These are phyloP conservation scores for Fusarium sp. DNA, from an alignment of 2,329 filamentous ascomycete species.

Conservation along the genomic window DNA sequence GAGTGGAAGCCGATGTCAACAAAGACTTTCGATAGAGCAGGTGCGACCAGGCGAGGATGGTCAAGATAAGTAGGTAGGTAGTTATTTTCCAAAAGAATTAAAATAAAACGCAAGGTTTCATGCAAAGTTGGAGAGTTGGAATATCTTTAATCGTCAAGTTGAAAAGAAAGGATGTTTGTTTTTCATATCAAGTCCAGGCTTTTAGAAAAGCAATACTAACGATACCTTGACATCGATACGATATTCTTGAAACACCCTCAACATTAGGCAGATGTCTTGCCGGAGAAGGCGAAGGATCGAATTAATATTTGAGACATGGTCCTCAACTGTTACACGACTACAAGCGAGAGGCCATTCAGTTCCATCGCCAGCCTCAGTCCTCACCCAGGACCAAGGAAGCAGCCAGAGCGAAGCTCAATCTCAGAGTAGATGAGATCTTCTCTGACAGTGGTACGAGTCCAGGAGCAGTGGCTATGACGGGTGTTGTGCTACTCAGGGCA, in stretches of 20 bases:
- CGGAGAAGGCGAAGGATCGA: slow-evolving; percentile 40
- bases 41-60: not conserved
- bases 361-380: slow-evolving; percentile 39
- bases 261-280: slow-evolving; percentile 31
- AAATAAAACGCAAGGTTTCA: not conserved
- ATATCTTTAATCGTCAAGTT: not conserved
- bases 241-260: slow-evolving; percentile 45
- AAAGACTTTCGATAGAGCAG: not conserved
- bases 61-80: too few relatives aligned
- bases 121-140: not conserved
- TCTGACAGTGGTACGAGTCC: slow-evolving; percentile 50
- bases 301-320: slow-evolving; percentile 51
- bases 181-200: slow-evolving; percentile 37
- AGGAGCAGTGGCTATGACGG: slow-evolving; percentile 51
- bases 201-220: not conserved
- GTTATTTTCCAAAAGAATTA: not conserved
- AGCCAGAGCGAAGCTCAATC: slow-evolving; percentile 4
- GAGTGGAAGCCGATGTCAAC: not conserved
- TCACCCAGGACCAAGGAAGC: slow-evolving; percentile 17
- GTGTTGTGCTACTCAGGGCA: slow-evolving; percentile 50
- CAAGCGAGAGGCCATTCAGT: slow-evolving; percentile 36
- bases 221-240: slow-evolving; percentile 32
- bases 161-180: slow-evolving; percentile 16
- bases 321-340: slow-evolving; percentile 42
- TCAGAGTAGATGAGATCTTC: slow-evolving; percentile 45